A percentile compares a stretch with the other conserved stretches of the same genome.
Evolutionary conservation across 257 asterid species (phyloP).

Genomic region (Ophiorrhiza pumila): DNA sequence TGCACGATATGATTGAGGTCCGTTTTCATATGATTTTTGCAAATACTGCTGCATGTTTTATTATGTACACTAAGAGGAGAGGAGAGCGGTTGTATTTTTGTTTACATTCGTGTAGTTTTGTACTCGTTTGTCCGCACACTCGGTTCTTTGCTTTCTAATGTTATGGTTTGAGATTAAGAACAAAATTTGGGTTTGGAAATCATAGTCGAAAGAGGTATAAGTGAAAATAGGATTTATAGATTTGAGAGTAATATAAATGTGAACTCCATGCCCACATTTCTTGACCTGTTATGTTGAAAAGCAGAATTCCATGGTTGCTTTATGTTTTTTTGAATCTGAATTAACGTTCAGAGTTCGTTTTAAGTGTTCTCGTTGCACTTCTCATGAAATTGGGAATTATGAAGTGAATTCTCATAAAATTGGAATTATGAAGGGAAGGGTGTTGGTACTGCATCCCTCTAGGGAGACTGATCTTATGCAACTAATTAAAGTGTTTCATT

Average conservation of each 20-base stretch:
- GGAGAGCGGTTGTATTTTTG: background rate
- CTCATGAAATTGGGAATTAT: too few relatives aligned
- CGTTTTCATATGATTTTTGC: constrained; percentile 3
- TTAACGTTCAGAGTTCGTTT: too few relatives aligned
- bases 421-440: background rate
- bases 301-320: background rate
- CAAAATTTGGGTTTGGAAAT: background rate
- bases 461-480: background rate
- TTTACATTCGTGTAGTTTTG: background rate
- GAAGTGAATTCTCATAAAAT: background rate
- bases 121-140: background rate
- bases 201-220: background rate
- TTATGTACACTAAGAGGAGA: background rate
- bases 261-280: background rate
- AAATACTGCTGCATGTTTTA: background rate
- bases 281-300: background rate
- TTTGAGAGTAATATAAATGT: background rate
- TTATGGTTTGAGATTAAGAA: background rate
- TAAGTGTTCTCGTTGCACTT: too few relatives aligned
- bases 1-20: constrained; percentile 99
- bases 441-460: background rate
- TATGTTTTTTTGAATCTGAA: background rate
- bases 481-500: background rate
- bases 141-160: background rate
- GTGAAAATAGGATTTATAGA: background rate